phyloP scores from a whole-genome alignment of 2,329 filamentous ascomycete genomes.

The Sclerotinia minor region DNA sequence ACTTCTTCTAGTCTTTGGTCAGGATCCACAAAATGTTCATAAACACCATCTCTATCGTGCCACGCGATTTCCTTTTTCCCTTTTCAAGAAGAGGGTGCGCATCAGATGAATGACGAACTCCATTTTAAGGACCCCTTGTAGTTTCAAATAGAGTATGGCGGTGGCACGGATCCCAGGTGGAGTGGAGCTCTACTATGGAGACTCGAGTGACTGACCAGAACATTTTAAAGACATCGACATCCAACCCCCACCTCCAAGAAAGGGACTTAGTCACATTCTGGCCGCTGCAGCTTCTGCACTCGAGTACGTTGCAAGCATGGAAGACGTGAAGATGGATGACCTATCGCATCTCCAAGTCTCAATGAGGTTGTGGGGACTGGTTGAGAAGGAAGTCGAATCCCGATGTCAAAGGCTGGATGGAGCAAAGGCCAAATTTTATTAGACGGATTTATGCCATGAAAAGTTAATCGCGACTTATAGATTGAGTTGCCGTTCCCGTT shows the following conservation, averaged over 20 bases:
- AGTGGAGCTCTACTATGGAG: background rate
- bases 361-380: background rate
- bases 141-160: constrained; percentile 32
- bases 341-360: background rate
- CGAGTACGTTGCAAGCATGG: background rate
- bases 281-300: no score
- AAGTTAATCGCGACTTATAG: background rate
- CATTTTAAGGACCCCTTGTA: constrained; percentile 19
- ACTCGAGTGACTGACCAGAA: background rate
- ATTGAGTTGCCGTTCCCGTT: background rate
- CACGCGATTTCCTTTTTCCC: constrained; percentile 28
- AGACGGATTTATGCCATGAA: background rate
- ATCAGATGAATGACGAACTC: constrained; percentile 37
- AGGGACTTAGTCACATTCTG: background rate
- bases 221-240: background rate
- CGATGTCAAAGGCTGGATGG: background rate
- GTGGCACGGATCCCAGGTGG: constrained; percentile 8
- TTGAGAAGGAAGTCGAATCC: background rate
- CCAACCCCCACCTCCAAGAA: background rate
- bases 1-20: constrained; percentile 5
- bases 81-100: constrained; percentile 13
- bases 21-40: constrained; percentile 9
- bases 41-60: constrained; percentile 24
- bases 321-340: background rate
- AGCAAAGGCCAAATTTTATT: background rate